Evolutionary conservation across 106 monocot genomes (phyloP).

Genomic region (Ottelia alismoides): DNA sequence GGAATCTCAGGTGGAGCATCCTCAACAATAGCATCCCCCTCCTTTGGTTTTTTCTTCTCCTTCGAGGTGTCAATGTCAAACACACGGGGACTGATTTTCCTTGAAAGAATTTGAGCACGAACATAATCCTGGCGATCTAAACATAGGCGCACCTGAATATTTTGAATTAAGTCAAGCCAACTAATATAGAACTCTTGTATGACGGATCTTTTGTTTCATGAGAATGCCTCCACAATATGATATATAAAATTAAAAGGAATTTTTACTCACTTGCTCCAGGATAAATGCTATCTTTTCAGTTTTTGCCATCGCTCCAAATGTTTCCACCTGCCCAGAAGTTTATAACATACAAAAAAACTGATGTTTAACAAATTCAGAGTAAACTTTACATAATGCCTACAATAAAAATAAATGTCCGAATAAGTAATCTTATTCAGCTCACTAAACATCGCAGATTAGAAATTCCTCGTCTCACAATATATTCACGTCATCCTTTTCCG

Average conservation of each 20-base stretch:
- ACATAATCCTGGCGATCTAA: constrained; percentile 90
- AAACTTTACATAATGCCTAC: too few species aligned
- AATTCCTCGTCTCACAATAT: too few species aligned
- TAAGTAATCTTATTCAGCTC: too few species aligned
- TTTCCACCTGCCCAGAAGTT: constrained; percentile 66
- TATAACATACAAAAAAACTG: not conserved
- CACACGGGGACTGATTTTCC: constrained; percentile 85
- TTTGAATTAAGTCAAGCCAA: too few species aligned
- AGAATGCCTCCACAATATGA: too few species aligned
- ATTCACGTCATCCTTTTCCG: too few species aligned
- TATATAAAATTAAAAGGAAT: too few species aligned
- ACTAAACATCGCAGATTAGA: too few species aligned
- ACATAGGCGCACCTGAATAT: constrained; percentile 90
- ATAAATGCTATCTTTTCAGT: constrained; percentile 99
- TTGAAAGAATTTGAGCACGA: constrained; percentile 84
- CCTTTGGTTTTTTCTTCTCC: constrained; percentile 93
- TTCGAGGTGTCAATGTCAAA: constrained; percentile 77
- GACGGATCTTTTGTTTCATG: too few species aligned
- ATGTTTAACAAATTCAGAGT: too few species aligned
- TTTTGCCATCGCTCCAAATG: constrained; percentile 99
- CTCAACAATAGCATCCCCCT: constrained; percentile 87
- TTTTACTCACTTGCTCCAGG: constrained; percentile 86
- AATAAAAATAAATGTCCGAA: too few species aligned
- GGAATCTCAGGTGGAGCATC: constrained; percentile 90
- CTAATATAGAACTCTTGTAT: too few species aligned